phyloP scores from a whole-genome alignment of 108 stramenopile genomes.

The Phaeodactylum tricornutum region DNA sequence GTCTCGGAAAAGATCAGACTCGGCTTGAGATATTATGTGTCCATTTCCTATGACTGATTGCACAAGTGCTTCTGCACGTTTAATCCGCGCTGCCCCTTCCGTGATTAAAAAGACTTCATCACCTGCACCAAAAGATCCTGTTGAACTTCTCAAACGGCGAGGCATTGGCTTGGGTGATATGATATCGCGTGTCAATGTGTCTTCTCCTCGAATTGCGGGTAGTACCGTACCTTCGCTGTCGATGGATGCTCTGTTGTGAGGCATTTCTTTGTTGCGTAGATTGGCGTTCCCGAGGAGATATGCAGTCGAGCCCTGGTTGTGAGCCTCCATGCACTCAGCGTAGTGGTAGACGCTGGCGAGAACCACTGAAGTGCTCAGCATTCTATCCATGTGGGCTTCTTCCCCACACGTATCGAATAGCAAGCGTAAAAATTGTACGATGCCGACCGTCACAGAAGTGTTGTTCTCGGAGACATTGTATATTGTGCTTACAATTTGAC shows the following conservation, averaged over 20 bases:
- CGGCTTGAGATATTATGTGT: constrained; percentile 3
- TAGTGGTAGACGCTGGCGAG: constrained; percentile 64
- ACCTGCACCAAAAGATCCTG: no score
- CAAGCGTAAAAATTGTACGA: neutral
- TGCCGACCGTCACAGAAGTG: neutral
- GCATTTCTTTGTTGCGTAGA: no score
- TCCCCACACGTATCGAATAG: no score
- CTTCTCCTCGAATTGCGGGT: no score
- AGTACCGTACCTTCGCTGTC: no score
- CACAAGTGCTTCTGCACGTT: constrained; percentile 58
- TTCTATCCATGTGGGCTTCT: no score
- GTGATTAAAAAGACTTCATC: constrained; percentile 25
- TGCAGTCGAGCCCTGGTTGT: no score
- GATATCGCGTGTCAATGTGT: no score
- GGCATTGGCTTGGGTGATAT: no score
- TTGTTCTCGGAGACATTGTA: neutral
- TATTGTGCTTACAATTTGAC: neutral
- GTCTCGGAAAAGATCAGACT: constrained; percentile 37
- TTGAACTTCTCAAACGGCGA: no score
- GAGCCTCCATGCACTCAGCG: constrained; percentile 49
- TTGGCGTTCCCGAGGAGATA: no score
- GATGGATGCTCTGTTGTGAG: no score
- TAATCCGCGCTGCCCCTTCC: constrained; percentile 48
- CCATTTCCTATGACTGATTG: constrained; percentile 9
- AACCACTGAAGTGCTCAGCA: constrained; percentile 20